Evolutionary conservation across 345 rosid species (phyloP), one percentile per base, ranked within the genome.

Genomic region (Iberis pinnata): DNA sequence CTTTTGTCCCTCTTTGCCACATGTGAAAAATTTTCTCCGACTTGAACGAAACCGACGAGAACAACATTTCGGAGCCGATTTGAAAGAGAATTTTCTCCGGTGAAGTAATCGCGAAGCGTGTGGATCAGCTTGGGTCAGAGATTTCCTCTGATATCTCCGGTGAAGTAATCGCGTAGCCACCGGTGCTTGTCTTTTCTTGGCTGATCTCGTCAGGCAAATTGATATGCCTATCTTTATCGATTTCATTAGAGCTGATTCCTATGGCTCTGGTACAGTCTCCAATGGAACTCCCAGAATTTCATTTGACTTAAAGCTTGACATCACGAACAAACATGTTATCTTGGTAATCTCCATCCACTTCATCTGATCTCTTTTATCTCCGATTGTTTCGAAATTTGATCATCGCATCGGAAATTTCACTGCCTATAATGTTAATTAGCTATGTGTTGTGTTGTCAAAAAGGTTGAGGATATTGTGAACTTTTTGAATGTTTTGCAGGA

Each of bases 391-490:
- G 8, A 10, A 13, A 31, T 29, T 31, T 56, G 56, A 31, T 48
- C 16, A 43, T 31, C 8, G 38, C 14, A 7, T 56, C 41, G 27
- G 26, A 31, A 17, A 9, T 12, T 9, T 32, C 38, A 24, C 3
- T 47, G 15, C 42, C 9, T 40, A 11, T 20, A 13, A 9, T 7
- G 20, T 16, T 57, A n/a, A 57, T 44, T 35, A 43, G 41, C 12
- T 65, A 26, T 51, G 36, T 46, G 29, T 58, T 22, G 38, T 54
- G 32, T 55, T 22, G 38, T 54, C 32, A 65, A 20, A 17, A 64
- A 87, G 98, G 95, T 90, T 22, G 98, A 90, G 75, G 98, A 87
- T 59, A 90, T 90, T 60, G 82, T 90, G n/a, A n/a, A n/a, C n/a
- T n/a, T n/a, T n/a, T n/a, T n/a, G n/a, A n/a, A n/a, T n/a, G n/a